Evolutionary conservation across 2,329 filamentous ascomycete genomes (phyloP).

Genomic region (Pseudogymnoascus sp.): DNA sequence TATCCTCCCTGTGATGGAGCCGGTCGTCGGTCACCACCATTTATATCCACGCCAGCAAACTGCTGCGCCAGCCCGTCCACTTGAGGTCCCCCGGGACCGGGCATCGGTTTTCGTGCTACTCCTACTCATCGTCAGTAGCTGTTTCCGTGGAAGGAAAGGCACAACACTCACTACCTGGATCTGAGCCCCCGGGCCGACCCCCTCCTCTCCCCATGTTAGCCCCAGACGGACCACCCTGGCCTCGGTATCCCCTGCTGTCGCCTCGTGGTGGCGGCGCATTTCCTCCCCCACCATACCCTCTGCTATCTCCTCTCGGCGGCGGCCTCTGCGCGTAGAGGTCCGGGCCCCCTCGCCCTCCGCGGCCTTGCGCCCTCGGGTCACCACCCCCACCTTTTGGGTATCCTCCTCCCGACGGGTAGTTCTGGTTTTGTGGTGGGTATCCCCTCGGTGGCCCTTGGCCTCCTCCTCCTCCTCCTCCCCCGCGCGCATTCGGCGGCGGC

Average conservation of each 20-base stretch:
- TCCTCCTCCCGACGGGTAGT: not conserved
- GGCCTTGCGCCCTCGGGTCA: not conserved
- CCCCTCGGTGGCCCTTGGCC: not conserved
- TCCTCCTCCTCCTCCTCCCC: not conserved
- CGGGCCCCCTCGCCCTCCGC: not conserved
- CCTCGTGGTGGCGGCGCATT: not conserved
- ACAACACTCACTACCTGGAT: not conserved
- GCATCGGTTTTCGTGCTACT: not conserved
- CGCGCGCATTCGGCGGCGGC: not conserved
- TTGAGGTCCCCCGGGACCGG: not conserved
- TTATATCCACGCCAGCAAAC: conserved; percentile 14
- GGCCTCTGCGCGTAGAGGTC: not conserved
- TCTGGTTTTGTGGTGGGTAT: conserved; percentile 4
- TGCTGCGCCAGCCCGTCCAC: conserved; percentile 12
- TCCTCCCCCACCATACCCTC: not conserved
- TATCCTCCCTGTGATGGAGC: conserved; percentile 20
- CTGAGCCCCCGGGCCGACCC: not conserved
- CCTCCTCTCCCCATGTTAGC: conserved; percentile 5
- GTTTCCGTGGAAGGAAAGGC: not conserved
- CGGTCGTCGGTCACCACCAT: conserved; percentile 23
- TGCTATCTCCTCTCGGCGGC: not conserved
- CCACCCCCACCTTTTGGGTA: not conserved
- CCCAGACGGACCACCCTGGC: not conserved
- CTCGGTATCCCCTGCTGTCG: not conserved
- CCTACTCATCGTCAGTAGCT: not conserved